phyloP scores from a whole-genome alignment of 2,329 filamentous ascomycete genomes.

The Beauveria bassiana region DNA sequence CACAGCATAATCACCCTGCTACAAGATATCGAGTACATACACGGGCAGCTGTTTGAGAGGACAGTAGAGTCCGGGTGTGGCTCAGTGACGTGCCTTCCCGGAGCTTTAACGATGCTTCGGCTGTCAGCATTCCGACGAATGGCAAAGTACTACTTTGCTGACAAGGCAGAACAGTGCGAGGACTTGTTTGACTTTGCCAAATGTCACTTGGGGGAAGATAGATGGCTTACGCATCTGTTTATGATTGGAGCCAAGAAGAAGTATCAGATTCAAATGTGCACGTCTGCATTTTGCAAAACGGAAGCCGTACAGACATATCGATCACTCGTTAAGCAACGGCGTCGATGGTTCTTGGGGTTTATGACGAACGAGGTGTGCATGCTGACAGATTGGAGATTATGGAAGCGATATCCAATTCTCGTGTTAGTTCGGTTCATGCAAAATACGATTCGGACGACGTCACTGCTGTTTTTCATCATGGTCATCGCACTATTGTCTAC shows the following conservation, averaged over 20 bases:
- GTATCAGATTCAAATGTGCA: conserved; percentile 97
- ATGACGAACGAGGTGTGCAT: conserved; percentile 98
- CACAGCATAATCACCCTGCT: conserved; percentile 85
- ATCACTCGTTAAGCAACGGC: conserved; percentile 85
- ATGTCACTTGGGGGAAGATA: conserved; percentile 88
- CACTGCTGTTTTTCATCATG: conserved; percentile 90
- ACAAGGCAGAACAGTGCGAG: conserved; percentile 90
- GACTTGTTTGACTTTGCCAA: conserved; percentile 97
- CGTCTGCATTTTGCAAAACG: conserved; percentile 95
- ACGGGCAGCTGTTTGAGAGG: conserved; percentile 91
- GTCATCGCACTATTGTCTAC: conserved; percentile 79
- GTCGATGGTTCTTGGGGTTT: conserved; percentile 94
- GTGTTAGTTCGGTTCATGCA: conserved; percentile 86
- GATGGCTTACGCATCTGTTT: conserved; percentile 96
- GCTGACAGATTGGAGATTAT: conserved; percentile 88
- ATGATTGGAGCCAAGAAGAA: conserved; percentile 94
- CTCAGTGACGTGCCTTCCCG: conserved; percentile 87
- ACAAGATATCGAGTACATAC: conserved; percentile 97
- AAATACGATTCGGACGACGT: conserved; percentile 92
- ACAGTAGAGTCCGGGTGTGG: conserved; percentile 93
- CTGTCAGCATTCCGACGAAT: conserved; percentile 95
- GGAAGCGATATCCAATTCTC: conserved; percentile 83
- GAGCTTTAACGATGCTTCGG: conserved; percentile 88
- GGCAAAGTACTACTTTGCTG: conserved; percentile 97
- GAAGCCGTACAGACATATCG: conserved; percentile 86